Evolutionary conservation across 805 yeast genomes (phyloP).

Genomic region (Pichia thaimueangensis): DNA sequence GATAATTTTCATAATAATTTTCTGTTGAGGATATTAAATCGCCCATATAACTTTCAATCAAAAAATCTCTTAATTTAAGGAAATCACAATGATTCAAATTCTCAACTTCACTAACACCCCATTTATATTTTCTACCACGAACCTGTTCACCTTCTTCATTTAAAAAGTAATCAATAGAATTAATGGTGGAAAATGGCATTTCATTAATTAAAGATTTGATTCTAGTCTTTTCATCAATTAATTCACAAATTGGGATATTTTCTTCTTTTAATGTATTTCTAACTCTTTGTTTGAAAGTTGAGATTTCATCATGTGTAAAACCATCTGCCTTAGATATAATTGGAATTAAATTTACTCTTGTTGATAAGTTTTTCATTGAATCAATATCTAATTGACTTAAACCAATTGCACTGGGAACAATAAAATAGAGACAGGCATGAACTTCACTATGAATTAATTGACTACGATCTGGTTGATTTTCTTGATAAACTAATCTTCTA

Average conservation of each 20-base stretch:
- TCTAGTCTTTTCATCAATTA: constrained; percentile 32
- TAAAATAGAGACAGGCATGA: constrained; percentile 80
- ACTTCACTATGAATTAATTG: constrained; percentile 58
- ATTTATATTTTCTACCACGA: constrained; percentile 69
- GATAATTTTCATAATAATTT: constrained; percentile 64
- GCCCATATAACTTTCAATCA: constrained; percentile 66
- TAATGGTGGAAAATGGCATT: constrained; percentile 69
- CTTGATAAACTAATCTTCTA: constrained; percentile 61
- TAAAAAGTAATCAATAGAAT: constrained; percentile 47
- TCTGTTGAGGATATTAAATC: constrained; percentile 77
- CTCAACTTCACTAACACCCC: constrained; percentile 87
- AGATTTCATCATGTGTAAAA: constrained; percentile 51
- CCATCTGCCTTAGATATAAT: constrained; percentile 78
- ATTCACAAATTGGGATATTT: constrained; percentile 53
- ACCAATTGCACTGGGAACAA: constrained; percentile 61
- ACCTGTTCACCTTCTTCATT: constrained; percentile 43
- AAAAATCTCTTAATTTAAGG: constrained; percentile 49
- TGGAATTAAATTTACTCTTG: constrained; percentile 76
- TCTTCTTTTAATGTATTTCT: constrained; percentile 46
- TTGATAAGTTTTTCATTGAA: constrained; percentile 62
- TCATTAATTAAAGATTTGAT: constrained; percentile 31
- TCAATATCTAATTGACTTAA: constrained; percentile 63
- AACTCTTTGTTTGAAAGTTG: constrained; percentile 46
- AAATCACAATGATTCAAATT: constrained; percentile 77
- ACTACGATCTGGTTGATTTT: constrained; percentile 62